Base-by-base conservation (phyloP, 73 alveolate genomes). In the Paramecium biaurelia region DNA sequence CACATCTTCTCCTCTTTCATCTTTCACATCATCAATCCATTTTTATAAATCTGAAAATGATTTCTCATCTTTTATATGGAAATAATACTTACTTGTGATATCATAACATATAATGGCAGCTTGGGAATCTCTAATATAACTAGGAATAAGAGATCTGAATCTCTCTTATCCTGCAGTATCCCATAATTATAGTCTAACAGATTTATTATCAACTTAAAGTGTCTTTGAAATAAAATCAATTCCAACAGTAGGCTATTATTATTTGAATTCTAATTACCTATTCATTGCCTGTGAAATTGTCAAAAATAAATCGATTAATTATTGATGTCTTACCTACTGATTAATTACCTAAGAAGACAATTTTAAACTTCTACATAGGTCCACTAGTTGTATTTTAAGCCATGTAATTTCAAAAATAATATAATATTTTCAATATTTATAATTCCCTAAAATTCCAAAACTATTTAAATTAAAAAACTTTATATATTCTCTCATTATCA, bases 321-420 rank as follows among this genome's bases (percentile, higher is more conserved):
- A 97, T 95, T 41, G 98, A 86, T 28, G 99, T 94, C 92, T 97
- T 97, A 20, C 99, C 99, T 24, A 97, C 99, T 26, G 96, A 85
- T 68, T 94, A 76, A 84, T 97, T 99, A 41, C 99, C 99, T 42
- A 97, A 85, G 94, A 96, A 74, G 67, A 95, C 95, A 57, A 97
- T 93, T 93, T 97, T 97, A 94, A 76, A 96, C 79, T 96, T 96
- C 15, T 74, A 45, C 70, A 89, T 82, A 1, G 94, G 94, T 43
- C 94, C 94, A 45, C 85, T 89, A 20, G 94, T 89, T 10, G 94
- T 86, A 32, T 32, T 63, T 26, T 63, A 72, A 5, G 86, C 86
- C 86, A 72, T 72, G 8, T 35, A 53, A 35, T 0, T 35, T 35
- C 14, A 10, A 26, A 35, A 32, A 14, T 26, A 30, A 63, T 72